These are phyloP conservation scores for Eimeria zaria DNA, from an alignment of 169 alveolate genomes.

Conservation along the genomic window DNA sequence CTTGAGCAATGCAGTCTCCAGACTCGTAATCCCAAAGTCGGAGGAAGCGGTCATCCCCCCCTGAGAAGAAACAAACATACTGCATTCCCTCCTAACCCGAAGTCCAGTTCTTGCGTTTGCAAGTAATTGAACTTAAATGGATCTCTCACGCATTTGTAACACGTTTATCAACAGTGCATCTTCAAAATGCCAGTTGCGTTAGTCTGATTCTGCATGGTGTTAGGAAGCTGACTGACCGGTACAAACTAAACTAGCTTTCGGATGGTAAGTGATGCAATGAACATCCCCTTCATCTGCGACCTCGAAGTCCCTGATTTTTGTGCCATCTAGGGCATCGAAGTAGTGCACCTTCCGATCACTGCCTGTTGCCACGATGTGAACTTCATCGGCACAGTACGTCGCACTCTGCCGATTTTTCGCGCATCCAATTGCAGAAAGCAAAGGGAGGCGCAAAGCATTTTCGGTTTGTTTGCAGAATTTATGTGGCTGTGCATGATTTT, in stretches of 20 bases:
- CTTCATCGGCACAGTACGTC: slow-evolving; percentile 95
- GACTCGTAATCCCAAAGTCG: slow-evolving; percentile 95
- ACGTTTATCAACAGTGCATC: background rate
- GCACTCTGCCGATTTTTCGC: slow-evolving; percentile 31
- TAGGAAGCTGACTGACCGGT: slow-evolving; percentile 45
- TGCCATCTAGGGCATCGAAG: slow-evolving; percentile 96
- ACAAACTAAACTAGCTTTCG: slow-evolving; percentile 52
- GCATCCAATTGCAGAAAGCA: background rate
- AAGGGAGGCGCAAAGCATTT: background rate
- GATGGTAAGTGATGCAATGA: slow-evolving; percentile 92
- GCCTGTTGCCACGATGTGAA: slow-evolving; percentile 96
- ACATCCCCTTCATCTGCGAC: slow-evolving; percentile 95
- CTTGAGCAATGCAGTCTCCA: slow-evolving; percentile 87
- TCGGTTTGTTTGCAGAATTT: background rate
- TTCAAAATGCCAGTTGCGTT: background rate
- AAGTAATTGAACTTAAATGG: background rate
- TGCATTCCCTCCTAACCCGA: background rate
- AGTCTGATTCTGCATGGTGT: background rate
- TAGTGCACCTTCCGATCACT: slow-evolving; percentile 93
- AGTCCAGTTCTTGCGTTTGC: background rate
- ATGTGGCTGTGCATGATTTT: background rate
- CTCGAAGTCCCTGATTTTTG: slow-evolving; percentile 95
- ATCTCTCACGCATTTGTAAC: background rate
- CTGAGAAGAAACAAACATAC: slow-evolving; percentile 75
- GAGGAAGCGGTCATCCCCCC: slow-evolving; percentile 94